These are phyloP conservation scores for Jamesozyma lodderae DNA, from an alignment of 805 yeast species.

Conservation along the genomic window DNA sequence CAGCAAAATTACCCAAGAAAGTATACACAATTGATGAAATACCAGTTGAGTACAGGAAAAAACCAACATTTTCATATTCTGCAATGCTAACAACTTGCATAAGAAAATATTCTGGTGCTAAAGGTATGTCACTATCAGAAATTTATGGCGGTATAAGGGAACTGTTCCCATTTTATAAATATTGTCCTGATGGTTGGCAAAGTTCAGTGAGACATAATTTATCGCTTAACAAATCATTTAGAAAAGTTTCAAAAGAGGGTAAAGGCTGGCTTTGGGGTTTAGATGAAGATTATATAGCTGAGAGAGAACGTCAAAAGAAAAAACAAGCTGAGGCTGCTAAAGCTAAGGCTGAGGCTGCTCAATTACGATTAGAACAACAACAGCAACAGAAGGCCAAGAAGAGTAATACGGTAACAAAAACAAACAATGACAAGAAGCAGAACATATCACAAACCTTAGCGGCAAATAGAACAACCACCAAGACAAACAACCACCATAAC, in stretches of 20 bases:
- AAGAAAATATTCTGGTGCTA: conserved; percentile 51
- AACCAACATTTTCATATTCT: conserved; percentile 77
- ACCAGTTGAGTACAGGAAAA: conserved; percentile 76
- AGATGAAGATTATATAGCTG: conserved; percentile 76
- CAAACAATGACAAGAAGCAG: conserved; percentile 25
- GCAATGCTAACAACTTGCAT: conserved; percentile 73
- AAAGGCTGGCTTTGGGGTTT: conserved; percentile 93
- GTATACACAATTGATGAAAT: conserved; percentile 74
- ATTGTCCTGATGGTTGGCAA: conserved; percentile 98
- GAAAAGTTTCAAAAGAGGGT: conserved; percentile 75
- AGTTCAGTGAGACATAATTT: conserved; percentile 85
- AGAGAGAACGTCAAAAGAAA: conserved; percentile 66
- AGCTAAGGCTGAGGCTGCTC: conserved; percentile 49
- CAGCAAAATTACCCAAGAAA: conserved; percentile 47
- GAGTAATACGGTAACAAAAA: conserved; percentile 5
- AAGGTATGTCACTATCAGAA: conserved; percentile 76
- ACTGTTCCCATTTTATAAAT: conserved; percentile 80
- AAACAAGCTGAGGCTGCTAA: conserved; percentile 58
- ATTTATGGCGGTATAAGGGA: conserved; percentile 82
- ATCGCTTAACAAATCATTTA: conserved; percentile 76
- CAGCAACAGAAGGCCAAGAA: conserved; percentile 32
- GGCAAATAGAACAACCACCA: conserved; percentile 15
- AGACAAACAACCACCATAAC: background rate
- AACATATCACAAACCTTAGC: conserved; percentile 30
- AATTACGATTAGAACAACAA: conserved; percentile 43